Conservation (phyloP, 192 early-diverging fungal species). For the Spizellomyces punctatus region DNA sequence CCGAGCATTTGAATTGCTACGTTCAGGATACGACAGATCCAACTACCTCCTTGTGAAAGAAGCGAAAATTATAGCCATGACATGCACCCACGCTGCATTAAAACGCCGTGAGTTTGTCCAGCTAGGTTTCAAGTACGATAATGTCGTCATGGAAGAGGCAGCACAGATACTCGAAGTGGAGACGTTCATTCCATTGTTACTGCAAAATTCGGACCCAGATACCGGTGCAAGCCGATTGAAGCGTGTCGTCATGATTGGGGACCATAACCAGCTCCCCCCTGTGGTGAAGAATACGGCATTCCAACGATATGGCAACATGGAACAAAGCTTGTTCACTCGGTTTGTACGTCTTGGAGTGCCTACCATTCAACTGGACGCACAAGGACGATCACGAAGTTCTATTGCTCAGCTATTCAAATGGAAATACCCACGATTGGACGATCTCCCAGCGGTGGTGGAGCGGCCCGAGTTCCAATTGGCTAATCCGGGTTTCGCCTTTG, state of each 20-base stretch:
- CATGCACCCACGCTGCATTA: slow-evolving; percentile 94
- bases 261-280: slow-evolving; percentile 96
- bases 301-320: slow-evolving; percentile 87
- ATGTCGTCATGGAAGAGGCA: slow-evolving; percentile 96
- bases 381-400: slow-evolving; percentile 80
- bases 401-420: slow-evolving; percentile 86
- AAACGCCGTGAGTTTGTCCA: slow-evolving; percentile 82
- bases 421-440: slow-evolving; percentile 75
- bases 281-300: slow-evolving; percentile 89
- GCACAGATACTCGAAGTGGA: slow-evolving; percentile 96
- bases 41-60: slow-evolving; percentile 95
- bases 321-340: slow-evolving; percentile 91
- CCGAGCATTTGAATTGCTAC: slow-evolving; percentile 91
- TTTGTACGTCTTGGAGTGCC: slow-evolving; percentile 95
- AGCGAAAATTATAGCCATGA: slow-evolving; percentile 96
- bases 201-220: slow-evolving; percentile 65
- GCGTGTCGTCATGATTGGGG: slow-evolving; percentile 94
- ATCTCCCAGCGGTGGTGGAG: slow-evolving; percentile 54
- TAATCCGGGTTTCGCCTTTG: slow-evolving; percentile 84
- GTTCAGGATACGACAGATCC: slow-evolving; percentile 74
- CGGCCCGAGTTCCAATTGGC: slow-evolving; percentile 59
- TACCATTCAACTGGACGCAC: slow-evolving; percentile 79
- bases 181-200: slow-evolving; percentile 86
- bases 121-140: slow-evolving; percentile 94
- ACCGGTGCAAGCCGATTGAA: slow-evolving; percentile 66